A percentile compares a stretch with the other conserved stretches of the same genome.
These are phyloP conservation scores for Xylariaceae sp. DNA, from an alignment of 2,329 filamentous ascomycete genomes.

Conservation along the genomic window DNA sequence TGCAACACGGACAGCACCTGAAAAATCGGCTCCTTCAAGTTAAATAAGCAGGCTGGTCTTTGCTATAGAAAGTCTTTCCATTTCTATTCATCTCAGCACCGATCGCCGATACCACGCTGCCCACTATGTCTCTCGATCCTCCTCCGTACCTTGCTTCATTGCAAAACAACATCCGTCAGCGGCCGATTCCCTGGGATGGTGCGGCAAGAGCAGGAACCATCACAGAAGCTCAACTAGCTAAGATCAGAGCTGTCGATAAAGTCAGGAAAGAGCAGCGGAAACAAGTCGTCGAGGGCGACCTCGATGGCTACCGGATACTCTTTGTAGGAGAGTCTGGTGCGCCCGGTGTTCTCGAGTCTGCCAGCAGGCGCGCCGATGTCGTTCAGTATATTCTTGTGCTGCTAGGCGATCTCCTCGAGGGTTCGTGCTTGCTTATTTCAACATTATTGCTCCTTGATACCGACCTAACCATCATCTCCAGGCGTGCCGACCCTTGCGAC, in stretches of 20 bases:
- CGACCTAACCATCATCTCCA: constrained; percentile 6
- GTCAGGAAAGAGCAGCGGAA: constrained; percentile 87
- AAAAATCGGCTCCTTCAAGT: too few relatives aligned
- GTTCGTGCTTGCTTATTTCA: constrained; percentile 46
- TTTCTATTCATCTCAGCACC: constrained; percentile 17
- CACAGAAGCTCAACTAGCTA: constrained; percentile 87
- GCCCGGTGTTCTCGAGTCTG: constrained; percentile 73
- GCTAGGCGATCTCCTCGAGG: constrained; percentile 79
- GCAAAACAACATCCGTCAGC: constrained; percentile 93
- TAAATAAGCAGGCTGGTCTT: too few relatives aligned
- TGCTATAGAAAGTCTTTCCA: too few relatives aligned
- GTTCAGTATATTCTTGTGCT: constrained; percentile 93
- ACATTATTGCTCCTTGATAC: background rate
- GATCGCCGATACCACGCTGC: constrained; percentile 17
- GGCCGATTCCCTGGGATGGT: constrained; percentile 96
- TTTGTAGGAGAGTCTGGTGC: constrained; percentile 73
- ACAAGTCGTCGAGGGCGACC: constrained; percentile 74
- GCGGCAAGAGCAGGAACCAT: constrained; percentile 90
- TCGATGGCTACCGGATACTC: constrained; percentile 74
- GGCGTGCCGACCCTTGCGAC: constrained; percentile 76
- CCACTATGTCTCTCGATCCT: constrained; percentile 80
- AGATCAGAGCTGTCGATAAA: constrained; percentile 96
- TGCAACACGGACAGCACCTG: too few relatives aligned
- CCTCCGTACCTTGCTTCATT: constrained; percentile 81
- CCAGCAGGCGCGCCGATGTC: constrained; percentile 81